Evolutionary conservation across 306 rosid species (phyloP).

Genomic region (Sechiopsis laciniata): DNA sequence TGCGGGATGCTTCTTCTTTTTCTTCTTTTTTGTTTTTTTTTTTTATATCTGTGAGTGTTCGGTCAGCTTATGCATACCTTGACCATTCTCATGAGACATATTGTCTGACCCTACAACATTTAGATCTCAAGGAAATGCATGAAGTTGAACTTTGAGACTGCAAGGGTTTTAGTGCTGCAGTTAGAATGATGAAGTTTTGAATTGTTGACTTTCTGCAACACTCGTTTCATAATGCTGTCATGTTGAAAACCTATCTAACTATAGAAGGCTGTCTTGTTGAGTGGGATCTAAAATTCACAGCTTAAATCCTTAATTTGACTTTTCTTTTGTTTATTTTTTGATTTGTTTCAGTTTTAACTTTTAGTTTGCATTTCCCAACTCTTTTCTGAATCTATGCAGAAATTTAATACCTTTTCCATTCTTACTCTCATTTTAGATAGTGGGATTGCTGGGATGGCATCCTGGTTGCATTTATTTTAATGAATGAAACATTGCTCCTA

Average conservation of each 20-base stretch:
- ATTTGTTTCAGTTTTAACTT: neutral
- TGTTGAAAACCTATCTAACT: slow-evolving; percentile 9
- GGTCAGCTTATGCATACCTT: too few species aligned
- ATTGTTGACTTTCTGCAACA: slow-evolving; percentile 14
- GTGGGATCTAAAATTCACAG: neutral
- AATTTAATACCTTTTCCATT: neutral
- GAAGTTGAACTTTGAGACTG: slow-evolving; percentile 3
- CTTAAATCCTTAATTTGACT: neutral
- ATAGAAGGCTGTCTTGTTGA: neutral
- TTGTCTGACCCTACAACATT: too few species aligned
- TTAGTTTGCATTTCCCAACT: neutral
- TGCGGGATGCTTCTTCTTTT: neutral
- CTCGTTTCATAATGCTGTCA: neutral
- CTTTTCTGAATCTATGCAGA: slow-evolving; percentile 3
- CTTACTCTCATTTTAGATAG: slow-evolving; percentile 13
- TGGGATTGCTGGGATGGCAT: slow-evolving; percentile 12
- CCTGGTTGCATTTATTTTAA: neutral
- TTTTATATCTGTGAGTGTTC: too few species aligned
- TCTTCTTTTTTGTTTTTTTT: neutral
- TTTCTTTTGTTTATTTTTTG: neutral
- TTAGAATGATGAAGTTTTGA: slow-evolving; percentile 12
- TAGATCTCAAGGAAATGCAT: neutral
- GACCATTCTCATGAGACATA: too few species aligned
- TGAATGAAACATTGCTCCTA: neutral
- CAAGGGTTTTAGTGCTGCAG: neutral